A percentile compares a stretch with the other conserved stretches of the same genome.
Conservation (phyloP, 192 early-diverging fungal species). For the Linnemannia schmuckeri region DNA sequence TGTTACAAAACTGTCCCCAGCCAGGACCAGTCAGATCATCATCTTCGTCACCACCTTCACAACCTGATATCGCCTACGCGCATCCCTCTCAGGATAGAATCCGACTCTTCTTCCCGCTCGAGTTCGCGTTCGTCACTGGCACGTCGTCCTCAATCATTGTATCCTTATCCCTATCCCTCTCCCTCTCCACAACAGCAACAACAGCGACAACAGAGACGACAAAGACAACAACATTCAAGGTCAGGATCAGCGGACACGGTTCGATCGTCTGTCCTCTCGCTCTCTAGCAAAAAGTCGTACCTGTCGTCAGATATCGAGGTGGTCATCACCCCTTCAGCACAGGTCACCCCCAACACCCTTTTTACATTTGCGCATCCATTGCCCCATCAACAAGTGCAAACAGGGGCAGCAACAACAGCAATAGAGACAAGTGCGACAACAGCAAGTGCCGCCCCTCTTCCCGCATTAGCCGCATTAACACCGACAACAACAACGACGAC, state of each 20-base stretch:
- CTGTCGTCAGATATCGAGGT: constrained; percentile 13
- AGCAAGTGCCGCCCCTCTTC: background rate
- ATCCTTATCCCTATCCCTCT: background rate
- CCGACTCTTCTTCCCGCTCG: constrained; percentile 6
- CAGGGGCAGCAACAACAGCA: background rate
- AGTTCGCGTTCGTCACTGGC: background rate
- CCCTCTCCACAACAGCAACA: background rate
- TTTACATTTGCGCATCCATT: constrained; percentile 32
- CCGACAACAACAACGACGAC: background rate
- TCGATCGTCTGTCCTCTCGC: constrained; percentile 5
- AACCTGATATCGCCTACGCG: constrained; percentile 19
- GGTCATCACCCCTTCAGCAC: background rate
- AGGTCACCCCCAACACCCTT: background rate
- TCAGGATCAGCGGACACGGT: background rate
- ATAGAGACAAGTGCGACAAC: background rate
- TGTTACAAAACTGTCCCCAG: constrained; percentile 14
- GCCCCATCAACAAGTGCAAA: constrained; percentile 13
- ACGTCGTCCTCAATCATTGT: background rate
- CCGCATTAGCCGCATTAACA: constrained; percentile 1
- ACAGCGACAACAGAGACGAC: background rate
- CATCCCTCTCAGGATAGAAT: constrained; percentile 9
- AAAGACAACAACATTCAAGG: background rate
- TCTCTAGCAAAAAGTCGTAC: background rate
- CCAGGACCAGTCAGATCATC: constrained; percentile 5
- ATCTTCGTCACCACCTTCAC: background rate